These are phyloP conservation scores for Annona cherimola DNA, from an alignment of 164 flowering plant genomes.

Conservation along the genomic window DNA sequence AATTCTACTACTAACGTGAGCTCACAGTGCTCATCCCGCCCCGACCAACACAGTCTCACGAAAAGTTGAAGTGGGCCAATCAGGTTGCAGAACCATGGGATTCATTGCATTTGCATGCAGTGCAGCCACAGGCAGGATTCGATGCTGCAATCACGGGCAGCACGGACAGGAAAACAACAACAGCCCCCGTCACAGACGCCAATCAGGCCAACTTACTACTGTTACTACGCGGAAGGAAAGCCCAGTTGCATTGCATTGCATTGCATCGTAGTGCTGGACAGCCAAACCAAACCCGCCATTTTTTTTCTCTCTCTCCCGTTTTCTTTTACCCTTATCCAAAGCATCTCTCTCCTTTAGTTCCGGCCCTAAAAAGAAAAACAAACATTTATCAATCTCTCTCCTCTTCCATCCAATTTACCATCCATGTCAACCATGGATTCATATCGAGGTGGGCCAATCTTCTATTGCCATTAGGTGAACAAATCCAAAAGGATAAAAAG, in stretches of 20 bases:
- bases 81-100: too few species aligned
- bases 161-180: neutral
- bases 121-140: too few species aligned
- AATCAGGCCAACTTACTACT: neutral
- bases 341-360: neutral
- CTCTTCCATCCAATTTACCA: neutral
- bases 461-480: neutral
- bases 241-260: too few species aligned
- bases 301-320: too few species aligned
- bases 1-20: too few species aligned
- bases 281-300: neutral
- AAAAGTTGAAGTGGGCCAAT: too few species aligned
- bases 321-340: neutral
- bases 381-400: neutral
- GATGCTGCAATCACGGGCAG: neutral
- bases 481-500: too few species aligned
- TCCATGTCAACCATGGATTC: neutral
- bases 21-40: too few species aligned
- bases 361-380: neutral
- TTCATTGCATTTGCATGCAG: too few species aligned
- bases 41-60: too few species aligned
- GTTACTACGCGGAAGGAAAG: too few species aligned
- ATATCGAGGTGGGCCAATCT: neutral
- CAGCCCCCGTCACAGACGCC: neutral
- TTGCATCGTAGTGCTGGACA: neutral